Base-by-base conservation (phyloP, 192 early-diverging fungal genomes). In the Linderina pennispora region DNA sequence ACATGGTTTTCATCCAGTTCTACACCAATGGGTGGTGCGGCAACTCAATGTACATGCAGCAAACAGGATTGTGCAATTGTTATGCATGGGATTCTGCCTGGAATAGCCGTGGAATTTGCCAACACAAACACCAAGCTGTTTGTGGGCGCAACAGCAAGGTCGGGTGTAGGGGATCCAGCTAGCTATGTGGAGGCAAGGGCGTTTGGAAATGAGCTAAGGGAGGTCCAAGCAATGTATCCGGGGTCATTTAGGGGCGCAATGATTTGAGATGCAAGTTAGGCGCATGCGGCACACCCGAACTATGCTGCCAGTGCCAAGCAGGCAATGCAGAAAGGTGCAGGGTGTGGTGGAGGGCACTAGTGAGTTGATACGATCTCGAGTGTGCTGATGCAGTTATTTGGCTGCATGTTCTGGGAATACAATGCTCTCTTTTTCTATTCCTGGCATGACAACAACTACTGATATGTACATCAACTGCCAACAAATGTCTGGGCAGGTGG, bases 1-100 rank as follows among this genome's bases (percentile, higher is more conserved):
- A 84, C 43, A 75, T 85, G 80, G 63, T 85, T 2, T 84, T 79
- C 51, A 77, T 89, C 6, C 86, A 89, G 62, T 89, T 85, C 26
- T 89, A 89, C 71, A 89, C 87, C 67, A 80, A 79, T 45, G 76
- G 76, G 9, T 84, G 82, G 62, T 76, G 77, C 31, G 70, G 76
- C 23, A 65, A 76, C 25, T 69, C 66, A 16, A 69, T 62, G 23
- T 69, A 54, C 20, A 59, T 52, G 9, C 51, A 28, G 17, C 59
- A 51, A 55, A 53, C 72, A 53, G 55, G 62, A 51, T 57, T 59
- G 9, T 58, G 58, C 58, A 69, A 69, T 43, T 69, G 62, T 34
- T 69, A 69, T 47, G 62, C 62, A 59, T 69, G 66, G 66, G 58
- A 69, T 41, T 73, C 70, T 28, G 74, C 71, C 10, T 83, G 81